These are phyloP conservation scores for Dendrobium officinale DNA, from an alignment of 106 monocot genomes.

Conservation along the genomic window DNA sequence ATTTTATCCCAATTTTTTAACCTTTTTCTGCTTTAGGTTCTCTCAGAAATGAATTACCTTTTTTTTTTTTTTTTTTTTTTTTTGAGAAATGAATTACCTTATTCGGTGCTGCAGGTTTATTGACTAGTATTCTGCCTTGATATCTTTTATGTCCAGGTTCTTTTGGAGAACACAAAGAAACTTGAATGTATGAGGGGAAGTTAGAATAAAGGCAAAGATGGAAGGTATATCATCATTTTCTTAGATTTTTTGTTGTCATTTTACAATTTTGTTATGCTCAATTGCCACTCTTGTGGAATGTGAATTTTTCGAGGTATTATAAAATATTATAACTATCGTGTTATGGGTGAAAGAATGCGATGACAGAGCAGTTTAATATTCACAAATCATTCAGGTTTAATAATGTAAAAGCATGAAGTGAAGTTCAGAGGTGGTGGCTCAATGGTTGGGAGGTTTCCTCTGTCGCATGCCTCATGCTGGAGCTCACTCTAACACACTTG, in stretches of 20 bases:
- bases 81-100: too few species aligned
- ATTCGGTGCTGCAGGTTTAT: background rate
- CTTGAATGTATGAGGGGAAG: slow-evolving; percentile 15
- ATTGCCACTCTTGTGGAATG: background rate
- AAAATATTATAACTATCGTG: background rate
- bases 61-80: too few species aligned
- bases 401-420: too few species aligned
- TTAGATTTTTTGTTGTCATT: background rate
- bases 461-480: too few species aligned
- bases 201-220: background rate
- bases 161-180: slow-evolving; percentile 14
- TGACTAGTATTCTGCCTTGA: background rate
- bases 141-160: slow-evolving; percentile 7
- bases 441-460: too few species aligned
- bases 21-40: too few species aligned
- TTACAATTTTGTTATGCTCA: background rate
- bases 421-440: too few species aligned
- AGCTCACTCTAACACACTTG: too few species aligned
- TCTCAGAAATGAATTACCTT: too few species aligned
- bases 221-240: background rate
- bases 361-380: background rate
- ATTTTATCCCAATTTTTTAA: too few species aligned
- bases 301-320: background rate
- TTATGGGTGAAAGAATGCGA: background rate
- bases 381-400: background rate